phyloP scores from a whole-genome alignment of 2,329 filamentous ascomycete species.

The Phaeosphaeria sp. region DNA sequence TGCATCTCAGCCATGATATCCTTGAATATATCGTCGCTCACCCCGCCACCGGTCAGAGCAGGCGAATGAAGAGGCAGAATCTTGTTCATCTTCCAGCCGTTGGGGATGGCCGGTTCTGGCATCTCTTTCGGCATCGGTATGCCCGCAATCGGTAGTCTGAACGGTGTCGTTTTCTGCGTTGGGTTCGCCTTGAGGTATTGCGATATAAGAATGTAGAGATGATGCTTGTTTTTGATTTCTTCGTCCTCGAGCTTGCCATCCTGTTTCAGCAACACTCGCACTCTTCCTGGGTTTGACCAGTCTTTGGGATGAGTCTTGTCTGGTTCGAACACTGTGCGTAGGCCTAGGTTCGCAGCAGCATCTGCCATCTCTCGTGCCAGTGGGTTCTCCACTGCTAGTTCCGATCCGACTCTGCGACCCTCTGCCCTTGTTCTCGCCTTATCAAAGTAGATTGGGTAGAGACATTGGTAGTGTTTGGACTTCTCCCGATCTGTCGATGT shows the following conservation, averaged over 20 bases:
- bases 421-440: conserved; percentile 73
- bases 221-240: conserved; percentile 77
- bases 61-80: conserved; percentile 87
- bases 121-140: conserved; percentile 71
- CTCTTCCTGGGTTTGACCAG: conserved; percentile 94
- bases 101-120: conserved; percentile 70
- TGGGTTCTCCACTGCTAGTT: conserved; percentile 80
- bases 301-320: conserved; percentile 94
- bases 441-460: conserved; percentile 98
- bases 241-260: conserved; percentile 59
- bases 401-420: conserved; percentile 77
- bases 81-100: conserved; percentile 88
- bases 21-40: conserved; percentile 92
- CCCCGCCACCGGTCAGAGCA: conserved; percentile 88
- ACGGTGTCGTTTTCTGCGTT: conserved; percentile 73
- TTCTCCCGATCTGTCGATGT: conserved; percentile 56
- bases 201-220: conserved; percentile 83
- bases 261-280: conserved; percentile 77
- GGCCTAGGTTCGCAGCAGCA: conserved; percentile 69
- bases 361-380: conserved; percentile 88
- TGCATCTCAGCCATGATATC: conserved; percentile 97
- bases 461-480: conserved; percentile 80
- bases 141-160: conserved; percentile 75
- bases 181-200: conserved; percentile 79
- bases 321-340: conserved; percentile 83